Evolutionary conservation across 345 rosid genomes (phyloP), one percentile per base, ranked within the genome.

Genomic region (Arabidopsis suecica): DNA sequence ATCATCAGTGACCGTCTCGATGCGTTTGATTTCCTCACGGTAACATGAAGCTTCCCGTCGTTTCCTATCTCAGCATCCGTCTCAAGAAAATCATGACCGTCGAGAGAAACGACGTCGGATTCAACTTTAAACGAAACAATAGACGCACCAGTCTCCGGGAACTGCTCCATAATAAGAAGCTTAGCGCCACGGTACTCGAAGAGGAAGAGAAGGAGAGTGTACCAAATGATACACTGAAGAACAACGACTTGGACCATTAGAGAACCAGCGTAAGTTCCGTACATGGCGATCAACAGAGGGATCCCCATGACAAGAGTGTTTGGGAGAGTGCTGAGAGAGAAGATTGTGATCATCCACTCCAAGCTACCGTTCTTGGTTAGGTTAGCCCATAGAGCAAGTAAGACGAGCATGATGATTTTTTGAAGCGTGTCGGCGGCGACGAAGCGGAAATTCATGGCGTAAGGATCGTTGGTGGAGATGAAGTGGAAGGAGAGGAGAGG

Each of bases 221-320:
- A 94, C 98, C 98, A 94, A 6, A 94, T 92, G 50, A 94, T 92
- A 71, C 97, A 92, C 84, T 94, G 98, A 18, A 94, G 88, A 36
- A 94, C 98, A 2, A 94, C 97, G 44, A 92, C 88, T 37, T 94
- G 98, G 5, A 94, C 96, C 98, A 94, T 94, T 23, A 94, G 87
- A 61, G 85, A 90, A 1, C 97, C 95, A 0, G 97, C 84, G 38
- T 75, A 79, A 0, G 67, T 32, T 0, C 91, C 96, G 74, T 95
- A 95, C 99, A 95, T 95, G 30, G 97, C 99, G 75, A 85, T 88
- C 25, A 95, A 83, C 6, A 95, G 54, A 13, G 99, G 99, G 38
- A 95, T 95, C 1, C 99, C 99, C 97, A 92, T 95, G 57, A 95
- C 97, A 1, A 95, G 89, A 44, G 97, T 95, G 82, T 95, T 95